Evolutionary conservation across 1,284 basidiomycete species (phyloP).

Genomic region (Schizopora paradoxa): DNA sequence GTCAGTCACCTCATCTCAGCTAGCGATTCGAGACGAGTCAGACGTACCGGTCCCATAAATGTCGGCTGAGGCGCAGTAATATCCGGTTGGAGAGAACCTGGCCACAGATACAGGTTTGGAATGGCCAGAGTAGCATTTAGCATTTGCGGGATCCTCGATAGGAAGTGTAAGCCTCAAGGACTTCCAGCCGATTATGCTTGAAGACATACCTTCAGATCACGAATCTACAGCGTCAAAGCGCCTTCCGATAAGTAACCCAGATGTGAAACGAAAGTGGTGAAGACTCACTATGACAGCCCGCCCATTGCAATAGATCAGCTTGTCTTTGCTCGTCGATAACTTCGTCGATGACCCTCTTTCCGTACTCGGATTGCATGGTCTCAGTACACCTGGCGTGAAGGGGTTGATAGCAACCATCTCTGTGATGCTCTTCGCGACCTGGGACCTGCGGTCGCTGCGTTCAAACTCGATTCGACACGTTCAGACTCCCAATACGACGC

Average conservation of each 20-base stretch:
- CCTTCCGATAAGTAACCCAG: constrained; percentile 1
- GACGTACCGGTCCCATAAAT: constrained; percentile 65
- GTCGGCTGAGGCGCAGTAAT: constrained; percentile 92
- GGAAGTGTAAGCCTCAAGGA: constrained; percentile 7
- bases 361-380: constrained; percentile 73
- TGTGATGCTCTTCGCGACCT: not conserved
- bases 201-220: constrained; percentile 49
- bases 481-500: not conserved
- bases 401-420: constrained; percentile 9
- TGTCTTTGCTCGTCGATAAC: constrained; percentile 78
- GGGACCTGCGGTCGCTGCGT: not conserved
- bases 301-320: constrained; percentile 84
- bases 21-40: not conserved
- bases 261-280: constrained; percentile 3
- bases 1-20: not conserved
- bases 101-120: constrained; percentile 85
- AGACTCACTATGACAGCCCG: constrained; percentile 76
- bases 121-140: constrained; percentile 73
- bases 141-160: constrained; percentile 49
- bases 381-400: constrained; percentile 36
- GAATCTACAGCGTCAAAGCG: constrained; percentile 37
- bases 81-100: constrained; percentile 89
- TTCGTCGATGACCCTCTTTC: constrained; percentile 75
- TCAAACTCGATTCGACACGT: not conserved
- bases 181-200: constrained; percentile 1